phyloP scores from a whole-genome alignment of 441 rosid genomes.

The Adansonia madagascariensis region DNA sequence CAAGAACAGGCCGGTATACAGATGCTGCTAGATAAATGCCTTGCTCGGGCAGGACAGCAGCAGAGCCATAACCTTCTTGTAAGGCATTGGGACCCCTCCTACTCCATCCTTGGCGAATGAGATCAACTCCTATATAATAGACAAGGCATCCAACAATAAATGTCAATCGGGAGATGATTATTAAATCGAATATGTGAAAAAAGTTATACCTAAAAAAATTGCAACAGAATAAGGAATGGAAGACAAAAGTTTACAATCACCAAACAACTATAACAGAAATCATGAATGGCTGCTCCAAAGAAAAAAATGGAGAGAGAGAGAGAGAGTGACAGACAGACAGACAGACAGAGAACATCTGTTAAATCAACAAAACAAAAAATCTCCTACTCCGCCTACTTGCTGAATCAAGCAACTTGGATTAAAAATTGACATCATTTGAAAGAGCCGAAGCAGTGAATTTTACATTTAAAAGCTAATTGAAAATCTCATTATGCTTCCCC shows the following conservation, averaged over 20 bases:
- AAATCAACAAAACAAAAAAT: not conserved
- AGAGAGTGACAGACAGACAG: not conserved
- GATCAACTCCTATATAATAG: constrained; percentile 66
- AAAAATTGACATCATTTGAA: not conserved
- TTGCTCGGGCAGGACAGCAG: constrained; percentile 94
- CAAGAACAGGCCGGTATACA: constrained; percentile 86
- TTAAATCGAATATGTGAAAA: not conserved
- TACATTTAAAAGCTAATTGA: constrained; percentile 2
- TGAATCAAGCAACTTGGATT: not conserved
- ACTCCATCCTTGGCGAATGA: constrained; percentile 92
- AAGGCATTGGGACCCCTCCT: constrained; percentile 74
- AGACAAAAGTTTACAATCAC: not conserved
- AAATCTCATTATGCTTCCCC: not conserved
- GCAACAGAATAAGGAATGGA: not conserved
- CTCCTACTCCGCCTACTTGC: not conserved
- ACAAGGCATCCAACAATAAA: constrained; percentile 6
- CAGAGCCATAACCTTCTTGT: constrained; percentile 98
- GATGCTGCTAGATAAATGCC: constrained; percentile 98
- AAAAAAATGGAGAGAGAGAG: not conserved
- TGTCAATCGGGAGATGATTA: not conserved
- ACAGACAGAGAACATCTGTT: not conserved
- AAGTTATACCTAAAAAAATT: not conserved
- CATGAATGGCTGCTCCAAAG: not conserved
- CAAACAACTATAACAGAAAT: not conserved
- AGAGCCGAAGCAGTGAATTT: not conserved